Base-by-base conservation (phyloP, 257 asterid species). In the Voacanga thouarsii region DNA sequence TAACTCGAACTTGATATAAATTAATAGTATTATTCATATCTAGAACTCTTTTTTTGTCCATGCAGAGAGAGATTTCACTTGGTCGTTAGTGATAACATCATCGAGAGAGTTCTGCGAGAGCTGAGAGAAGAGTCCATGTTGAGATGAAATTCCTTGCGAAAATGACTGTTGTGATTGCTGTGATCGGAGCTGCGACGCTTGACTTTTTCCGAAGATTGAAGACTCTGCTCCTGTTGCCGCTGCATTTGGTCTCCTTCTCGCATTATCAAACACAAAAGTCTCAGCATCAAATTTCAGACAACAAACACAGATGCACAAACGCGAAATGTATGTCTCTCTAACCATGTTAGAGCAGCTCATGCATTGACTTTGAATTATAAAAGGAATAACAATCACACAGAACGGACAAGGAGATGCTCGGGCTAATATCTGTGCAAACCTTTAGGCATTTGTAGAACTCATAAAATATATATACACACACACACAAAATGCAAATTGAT, bases 61-160 rank as follows among this genome's bases (percentile, higher is more conserved):
- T 30, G 51, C 14, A 65, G 65, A 71, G 60, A 67, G 71, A 78
- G 68, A 72, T 39, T 71, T 67, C 80, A 89, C 80, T 78, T 91
- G 92, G 83, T 90, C 98, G 67, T 81, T 84, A 55, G 90, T 86
- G 83, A 88, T 86, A 80, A 84, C 72, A 43, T 92, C 97, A 6
- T 93, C 99, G 53, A 86, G 90, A 75, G 97, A 88, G 82, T 84
- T 90, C 90, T 89, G 97, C 9, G 97, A 95, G 77, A 91, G 82
- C 90, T 93, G 97, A 67, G 97, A 96, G 86, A 89, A 90, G 69
- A 84, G 75, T 79, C 91, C 93, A 23, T 84, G 97, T 90, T 95
- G 99, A 74, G 98, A 91, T 11, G 98, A 91, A 81, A 82, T 80
- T 85, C 98, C 99, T 78, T 89, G 98, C 37, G 97, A 90, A 78